These are phyloP conservation scores for Rhamnella rubrinervis DNA, from an alignment of 331 rosid genomes.

Conservation along the genomic window DNA sequence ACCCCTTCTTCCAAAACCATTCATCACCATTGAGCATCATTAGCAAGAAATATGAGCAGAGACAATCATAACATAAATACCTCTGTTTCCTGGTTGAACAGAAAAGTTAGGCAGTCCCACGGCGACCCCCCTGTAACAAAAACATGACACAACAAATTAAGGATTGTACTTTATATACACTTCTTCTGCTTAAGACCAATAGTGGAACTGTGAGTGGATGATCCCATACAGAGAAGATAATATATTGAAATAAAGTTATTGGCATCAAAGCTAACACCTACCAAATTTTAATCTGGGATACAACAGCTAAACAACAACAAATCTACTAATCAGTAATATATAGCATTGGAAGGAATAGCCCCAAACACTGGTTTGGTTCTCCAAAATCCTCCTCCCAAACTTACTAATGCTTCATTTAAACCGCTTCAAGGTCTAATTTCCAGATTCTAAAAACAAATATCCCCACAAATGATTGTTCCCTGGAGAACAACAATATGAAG, in stretches of 20 bases:
- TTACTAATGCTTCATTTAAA: no score
- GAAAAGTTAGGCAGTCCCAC: constrained; percentile 16
- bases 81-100: constrained; percentile 15
- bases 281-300: no score
- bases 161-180: not conserved
- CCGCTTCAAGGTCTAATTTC: no score
- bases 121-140: constrained; percentile 9
- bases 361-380: no score
- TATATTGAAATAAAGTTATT: not conserved
- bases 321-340: no score
- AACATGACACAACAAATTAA: constrained; percentile 9
- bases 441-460: no score
- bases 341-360: no score
- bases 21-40: not conserved
- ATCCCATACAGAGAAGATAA: not conserved
- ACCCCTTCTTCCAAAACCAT: constrained; percentile 9
- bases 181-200: not conserved
- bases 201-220: not conserved
- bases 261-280: not conserved
- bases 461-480: no score
- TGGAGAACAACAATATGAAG: no score
- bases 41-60: not conserved
- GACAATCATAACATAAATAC: constrained; percentile 5
- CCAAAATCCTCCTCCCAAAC: no score
- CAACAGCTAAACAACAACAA: no score